Percentiles rank a stretch among this genome's conserved stretches.
phyloP scores from a whole-genome alignment of 2,329 filamentous ascomycete species.

The Lachnellula willkommii region DNA sequence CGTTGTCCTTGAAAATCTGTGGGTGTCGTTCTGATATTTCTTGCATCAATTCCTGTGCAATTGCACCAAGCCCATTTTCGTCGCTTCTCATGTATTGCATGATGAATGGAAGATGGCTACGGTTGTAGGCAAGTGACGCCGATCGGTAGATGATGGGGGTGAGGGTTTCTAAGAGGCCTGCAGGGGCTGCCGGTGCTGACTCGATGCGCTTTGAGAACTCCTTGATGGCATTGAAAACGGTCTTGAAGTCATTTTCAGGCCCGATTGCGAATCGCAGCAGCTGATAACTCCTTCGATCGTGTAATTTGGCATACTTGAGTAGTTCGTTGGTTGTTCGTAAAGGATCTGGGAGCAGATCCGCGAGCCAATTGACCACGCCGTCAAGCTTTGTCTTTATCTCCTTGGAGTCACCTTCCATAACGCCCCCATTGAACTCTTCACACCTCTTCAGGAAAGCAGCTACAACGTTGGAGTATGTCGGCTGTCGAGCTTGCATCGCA shows the following conservation, averaged over 20 bases:
- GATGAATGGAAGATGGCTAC: constrained; percentile 85
- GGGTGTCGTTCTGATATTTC: constrained; percentile 88
- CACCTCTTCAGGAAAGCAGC: constrained; percentile 76
- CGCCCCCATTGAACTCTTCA: constrained; percentile 83
- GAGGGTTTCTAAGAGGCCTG: constrained; percentile 70
- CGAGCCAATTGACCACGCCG: constrained; percentile 66
- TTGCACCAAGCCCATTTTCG: constrained; percentile 67
- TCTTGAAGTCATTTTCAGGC: constrained; percentile 85
- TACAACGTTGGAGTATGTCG: constrained; percentile 66
- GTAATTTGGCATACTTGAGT: constrained; percentile 82
- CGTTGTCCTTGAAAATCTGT: constrained; percentile 85
- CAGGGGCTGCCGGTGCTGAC: constrained; percentile 52
- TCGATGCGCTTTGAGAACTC: constrained; percentile 81
- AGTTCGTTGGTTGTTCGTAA: constrained; percentile 69
- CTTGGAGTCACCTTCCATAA: constrained; percentile 66
- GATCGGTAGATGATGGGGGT: constrained; percentile 78
- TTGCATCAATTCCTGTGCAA: constrained; percentile 83
- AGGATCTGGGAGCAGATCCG: constrained; percentile 71
- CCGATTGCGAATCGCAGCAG: constrained; percentile 81
- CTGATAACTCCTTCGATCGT: constrained; percentile 86
- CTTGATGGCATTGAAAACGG: constrained; percentile 82
- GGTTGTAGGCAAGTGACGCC: constrained; percentile 83
- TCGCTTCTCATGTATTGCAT: constrained; percentile 83
- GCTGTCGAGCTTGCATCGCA: constrained; percentile 73
- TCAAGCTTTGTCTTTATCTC: constrained; percentile 65